Evolutionary conservation across 495 filamentous ascomycete species (phyloP).

Genomic region (Daldinia caldariorum): DNA sequence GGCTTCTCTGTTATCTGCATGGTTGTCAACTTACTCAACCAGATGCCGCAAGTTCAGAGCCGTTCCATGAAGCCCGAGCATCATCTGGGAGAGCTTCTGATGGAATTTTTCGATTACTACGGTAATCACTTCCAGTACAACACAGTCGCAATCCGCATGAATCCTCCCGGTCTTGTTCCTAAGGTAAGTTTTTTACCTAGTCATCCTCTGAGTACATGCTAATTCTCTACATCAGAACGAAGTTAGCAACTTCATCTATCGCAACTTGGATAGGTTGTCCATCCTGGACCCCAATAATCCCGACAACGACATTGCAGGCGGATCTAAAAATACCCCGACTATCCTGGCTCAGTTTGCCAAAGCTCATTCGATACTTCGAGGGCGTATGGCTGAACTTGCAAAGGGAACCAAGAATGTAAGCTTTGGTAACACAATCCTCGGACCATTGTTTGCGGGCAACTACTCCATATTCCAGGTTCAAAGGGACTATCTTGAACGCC

Average conservation of each 20-base stretch:
- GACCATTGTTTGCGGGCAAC: slow-evolving; percentile 72
- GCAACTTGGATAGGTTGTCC: slow-evolving; percentile 65
- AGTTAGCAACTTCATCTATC: slow-evolving; percentile 52
- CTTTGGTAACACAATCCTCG: slow-evolving; percentile 67
- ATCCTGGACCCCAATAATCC: slow-evolving; percentile 91
- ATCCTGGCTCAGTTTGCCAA: slow-evolving; percentile 72
- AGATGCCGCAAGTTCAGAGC: slow-evolving; percentile 72
- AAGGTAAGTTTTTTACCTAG: slow-evolving; percentile 68
- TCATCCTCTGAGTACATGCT: slow-evolving; percentile 18
- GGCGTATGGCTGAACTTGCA: slow-evolving; percentile 62
- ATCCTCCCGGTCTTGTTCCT: slow-evolving; percentile 73
- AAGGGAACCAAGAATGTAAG: slow-evolving; percentile 33
- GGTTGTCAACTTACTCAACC: slow-evolving; percentile 85
- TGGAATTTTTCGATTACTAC: slow-evolving; percentile 89
- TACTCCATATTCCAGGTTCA: slow-evolving; percentile 75
- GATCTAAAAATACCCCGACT: slow-evolving; percentile 69
- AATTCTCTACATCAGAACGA: slow-evolving; percentile 46
- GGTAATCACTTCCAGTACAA: slow-evolving; percentile 78
- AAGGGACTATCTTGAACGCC: slow-evolving; percentile 56
- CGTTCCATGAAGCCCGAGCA: slow-evolving; percentile 64
- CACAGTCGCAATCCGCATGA: slow-evolving; percentile 74
- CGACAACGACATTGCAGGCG: slow-evolving; percentile 86
- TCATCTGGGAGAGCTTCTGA: slow-evolving; percentile 78
- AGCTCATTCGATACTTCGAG: slow-evolving; percentile 66
- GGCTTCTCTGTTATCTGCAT: slow-evolving; percentile 94